These are phyloP conservation scores for Oxytropis ochrocephala DNA, from an alignment of 306 rosid genomes.

Conservation along the genomic window DNA sequence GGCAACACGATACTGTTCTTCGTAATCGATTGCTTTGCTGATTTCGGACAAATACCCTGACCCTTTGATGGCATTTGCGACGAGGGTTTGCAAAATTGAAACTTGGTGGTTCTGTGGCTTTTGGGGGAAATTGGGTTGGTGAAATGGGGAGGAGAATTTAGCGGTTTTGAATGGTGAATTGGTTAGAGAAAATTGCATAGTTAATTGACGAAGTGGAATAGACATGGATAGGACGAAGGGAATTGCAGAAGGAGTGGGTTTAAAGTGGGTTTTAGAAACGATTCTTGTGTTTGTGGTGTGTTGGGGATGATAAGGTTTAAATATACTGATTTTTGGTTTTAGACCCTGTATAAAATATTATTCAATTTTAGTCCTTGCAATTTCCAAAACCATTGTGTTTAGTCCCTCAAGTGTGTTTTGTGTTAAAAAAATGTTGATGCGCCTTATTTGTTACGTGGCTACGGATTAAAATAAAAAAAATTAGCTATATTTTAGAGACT, in stretches of 20 bases:
- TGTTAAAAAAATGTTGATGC: no score
- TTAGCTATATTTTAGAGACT: no score
- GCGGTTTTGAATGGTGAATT: slow-evolving; percentile 47
- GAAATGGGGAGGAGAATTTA: slow-evolving; percentile 47
- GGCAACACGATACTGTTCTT: slow-evolving; percentile 84
- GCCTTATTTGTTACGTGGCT: no score
- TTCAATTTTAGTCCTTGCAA: no score
- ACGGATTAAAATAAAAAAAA: no score
- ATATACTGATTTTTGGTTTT: no score
- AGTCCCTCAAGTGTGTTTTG: no score
- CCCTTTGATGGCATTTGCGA: slow-evolving; percentile 39
- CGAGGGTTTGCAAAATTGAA: slow-evolving; percentile 31
- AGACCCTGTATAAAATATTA: no score
- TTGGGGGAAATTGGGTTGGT: slow-evolving; percentile 35
- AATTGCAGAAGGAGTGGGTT: background rate
- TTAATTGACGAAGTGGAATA: background rate
- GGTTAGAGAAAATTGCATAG: slow-evolving; percentile 51
- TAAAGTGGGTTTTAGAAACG: slow-evolving; percentile 39
- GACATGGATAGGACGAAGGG: background rate
- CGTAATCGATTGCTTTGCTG: slow-evolving; percentile 57
- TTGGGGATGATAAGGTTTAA: no score
- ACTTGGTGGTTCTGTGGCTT: slow-evolving; percentile 27
- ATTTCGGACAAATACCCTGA: slow-evolving; percentile 63
- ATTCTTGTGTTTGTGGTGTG: background rate
- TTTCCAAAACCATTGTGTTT: no score